Evolutionary conservation across 2,329 filamentous ascomycete species (phyloP), one percentile per base, ranked within the genome.

Genomic region (Colletotrichum noveboracense): DNA sequence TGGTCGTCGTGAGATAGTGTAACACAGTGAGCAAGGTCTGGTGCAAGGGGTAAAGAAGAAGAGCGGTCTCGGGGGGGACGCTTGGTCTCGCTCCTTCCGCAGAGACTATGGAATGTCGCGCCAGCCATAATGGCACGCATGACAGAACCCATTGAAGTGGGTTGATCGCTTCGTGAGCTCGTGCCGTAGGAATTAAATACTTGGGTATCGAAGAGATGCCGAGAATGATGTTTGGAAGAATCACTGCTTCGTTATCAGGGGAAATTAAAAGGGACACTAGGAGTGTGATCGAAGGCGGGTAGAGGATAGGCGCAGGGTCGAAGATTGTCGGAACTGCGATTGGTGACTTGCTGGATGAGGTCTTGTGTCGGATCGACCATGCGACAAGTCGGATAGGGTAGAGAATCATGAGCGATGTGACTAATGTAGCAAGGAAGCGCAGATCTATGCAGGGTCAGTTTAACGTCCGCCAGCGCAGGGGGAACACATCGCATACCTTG

Each of bases 241-340:
- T 83, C 14, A 92, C 88, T 18, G 88, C 87, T 5, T 90, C 87
- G 61, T 91, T 91, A 65, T 90, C 89, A 66, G 89, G 88, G 9
- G 93, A 91, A 56, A 98, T 88, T 12, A 96, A 93, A 6, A 97
- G 87, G 2, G 96, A 93, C 32, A 97, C 93, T 61, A 96, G 88
- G 18, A 96, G 85, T 1, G 96, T 95, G 34, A 98, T 88, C 4
- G 93, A 85, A 7, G 94, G 90, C 21, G 96, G 96, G 82, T 98
- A 98, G 73, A 98, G 85, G n/a, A 98, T 88, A 13, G 96, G 95
- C 8, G 96, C 96, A 4, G 96, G 96, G 81, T 98, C 96, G 84
- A 98, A 98, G n/a, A 91, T 89, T 6, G 92, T 86, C 1, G 96
- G 95, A 48, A 98, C 87, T 34, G 82, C 82, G 43, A 93, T 80